Conservation (phyloP, 306 rosid genomes). For the Castanospermum australe region DNA sequence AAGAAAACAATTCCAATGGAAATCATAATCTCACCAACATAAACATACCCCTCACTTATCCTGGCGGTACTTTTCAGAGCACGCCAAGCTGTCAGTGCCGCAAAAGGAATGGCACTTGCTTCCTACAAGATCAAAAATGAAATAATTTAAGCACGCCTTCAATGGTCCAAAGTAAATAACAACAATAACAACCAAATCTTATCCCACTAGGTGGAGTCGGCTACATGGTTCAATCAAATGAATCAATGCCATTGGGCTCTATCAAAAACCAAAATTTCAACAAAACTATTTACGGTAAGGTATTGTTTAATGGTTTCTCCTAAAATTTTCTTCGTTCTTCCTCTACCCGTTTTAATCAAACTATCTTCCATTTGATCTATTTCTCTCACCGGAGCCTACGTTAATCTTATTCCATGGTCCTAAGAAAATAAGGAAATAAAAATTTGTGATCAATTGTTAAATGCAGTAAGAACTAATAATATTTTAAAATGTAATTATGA, state of each 20-base stretch:
- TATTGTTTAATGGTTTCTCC: too few relatives aligned
- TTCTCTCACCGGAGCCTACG: too few relatives aligned
- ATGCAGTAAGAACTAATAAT: slow-evolving; percentile 11
- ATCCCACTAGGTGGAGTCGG: too few relatives aligned
- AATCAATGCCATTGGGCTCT: too few relatives aligned
- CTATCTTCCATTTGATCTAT: too few relatives aligned
- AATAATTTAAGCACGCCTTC: background rate
- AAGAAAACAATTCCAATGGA: slow-evolving; percentile 2
- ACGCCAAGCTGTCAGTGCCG: slow-evolving; percentile 98
- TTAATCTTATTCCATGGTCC: slow-evolving; percentile 15
- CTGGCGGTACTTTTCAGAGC: slow-evolving; percentile 88
- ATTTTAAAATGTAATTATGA: background rate
- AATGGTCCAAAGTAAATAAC: slow-evolving; percentile 3
- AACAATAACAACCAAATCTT: too few relatives aligned
- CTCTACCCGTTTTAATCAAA: too few relatives aligned
- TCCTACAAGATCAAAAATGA: slow-evolving; percentile 39
- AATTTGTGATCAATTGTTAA: background rate
- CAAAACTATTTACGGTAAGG: too few relatives aligned
- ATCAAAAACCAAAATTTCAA: too few relatives aligned
- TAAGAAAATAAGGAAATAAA: background rate
- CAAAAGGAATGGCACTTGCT: slow-evolving; percentile 98
- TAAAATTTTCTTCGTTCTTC: too few relatives aligned
- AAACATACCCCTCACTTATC: slow-evolving; percentile 83
- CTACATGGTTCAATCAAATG: too few relatives aligned
- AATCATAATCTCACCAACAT: slow-evolving; percentile 10